phyloP scores from a whole-genome alignment of 2,329 filamentous ascomycete species.

The Pezicula carpinea region DNA sequence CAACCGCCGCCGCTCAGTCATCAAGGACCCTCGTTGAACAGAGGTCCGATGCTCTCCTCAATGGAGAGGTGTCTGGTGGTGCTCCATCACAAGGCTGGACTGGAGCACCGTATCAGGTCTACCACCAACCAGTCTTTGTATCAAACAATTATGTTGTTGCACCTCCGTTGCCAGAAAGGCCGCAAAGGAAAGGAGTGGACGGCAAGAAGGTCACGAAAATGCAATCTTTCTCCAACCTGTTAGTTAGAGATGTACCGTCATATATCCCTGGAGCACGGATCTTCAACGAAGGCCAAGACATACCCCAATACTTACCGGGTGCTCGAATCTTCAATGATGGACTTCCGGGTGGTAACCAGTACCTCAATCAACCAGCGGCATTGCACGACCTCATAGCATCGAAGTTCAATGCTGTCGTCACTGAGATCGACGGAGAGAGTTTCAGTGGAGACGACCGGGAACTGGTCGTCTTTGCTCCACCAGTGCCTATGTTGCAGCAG shows the following conservation, averaged over 20 bases:
- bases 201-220: slow-evolving; percentile 18
- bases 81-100: slow-evolving; percentile 15
- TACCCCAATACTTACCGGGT: slow-evolving; percentile 15
- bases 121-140: slow-evolving; percentile 15
- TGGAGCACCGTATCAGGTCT: slow-evolving; percentile 7
- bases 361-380: slow-evolving; percentile 40
- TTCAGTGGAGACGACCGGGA: slow-evolving; percentile 50
- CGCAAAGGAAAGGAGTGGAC: slow-evolving; percentile 7
- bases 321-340: slow-evolving; percentile 38
- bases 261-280: slow-evolving; percentile 20
- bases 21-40: slow-evolving; percentile 11
- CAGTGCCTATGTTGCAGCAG: slow-evolving; percentile 15
- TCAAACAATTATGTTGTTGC: slow-evolving; percentile 11
- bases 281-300: background rate
- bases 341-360: slow-evolving; percentile 37
- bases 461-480: slow-evolving; percentile 30
- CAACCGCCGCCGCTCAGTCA: slow-evolving; percentile 6
- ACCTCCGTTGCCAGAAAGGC: slow-evolving; percentile 14
- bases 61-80: slow-evolving; percentile 4
- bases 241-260: slow-evolving; percentile 32
- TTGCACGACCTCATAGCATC: slow-evolving; percentile 56
- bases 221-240: slow-evolving; percentile 26
- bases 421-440: slow-evolving; percentile 63
- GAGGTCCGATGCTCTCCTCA: slow-evolving; percentile 5
- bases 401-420: slow-evolving; percentile 65